These are phyloP conservation scores for Mycosphaerella sp. DNA, from an alignment of 2,329 filamentous ascomycete genomes.

Conservation along the genomic window DNA sequence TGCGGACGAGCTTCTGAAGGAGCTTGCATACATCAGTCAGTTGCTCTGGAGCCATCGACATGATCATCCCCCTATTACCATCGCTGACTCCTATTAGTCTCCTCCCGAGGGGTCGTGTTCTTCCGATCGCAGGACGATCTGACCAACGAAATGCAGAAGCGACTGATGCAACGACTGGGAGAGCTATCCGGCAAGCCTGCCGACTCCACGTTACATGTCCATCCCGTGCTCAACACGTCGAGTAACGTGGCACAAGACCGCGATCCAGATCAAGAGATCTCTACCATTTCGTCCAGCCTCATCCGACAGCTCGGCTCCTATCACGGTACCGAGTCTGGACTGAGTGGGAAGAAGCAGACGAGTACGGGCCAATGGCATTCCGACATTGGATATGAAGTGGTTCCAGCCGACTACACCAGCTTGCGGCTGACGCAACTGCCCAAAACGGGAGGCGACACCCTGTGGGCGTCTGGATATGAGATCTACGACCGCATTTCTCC, in stretches of 20 bases:
- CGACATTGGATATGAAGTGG: slow-evolving; percentile 60
- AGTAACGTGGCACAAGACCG: neutral
- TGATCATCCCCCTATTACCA: neutral
- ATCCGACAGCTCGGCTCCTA: slow-evolving; percentile 33
- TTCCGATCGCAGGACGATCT: slow-evolving; percentile 57
- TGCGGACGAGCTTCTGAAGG: slow-evolving; percentile 12
- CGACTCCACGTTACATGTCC: slow-evolving; percentile 54
- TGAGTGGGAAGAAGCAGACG: slow-evolving; percentile 21
- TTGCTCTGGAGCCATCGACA: neutral
- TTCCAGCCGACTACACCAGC: slow-evolving; percentile 57
- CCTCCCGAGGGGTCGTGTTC: slow-evolving; percentile 63
- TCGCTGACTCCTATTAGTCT: slow-evolving; percentile 44
- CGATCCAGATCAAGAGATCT: slow-evolving; percentile 34
- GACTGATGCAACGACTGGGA: slow-evolving; percentile 55
- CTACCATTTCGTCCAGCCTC: slow-evolving; percentile 35
- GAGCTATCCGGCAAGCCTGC: slow-evolving; percentile 53
- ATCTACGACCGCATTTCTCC: slow-evolving; percentile 57
- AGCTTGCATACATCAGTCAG: slow-evolving; percentile 15
- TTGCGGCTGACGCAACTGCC: slow-evolving; percentile 54
- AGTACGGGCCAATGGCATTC: slow-evolving; percentile 41
- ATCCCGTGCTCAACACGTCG: slow-evolving; percentile 54
- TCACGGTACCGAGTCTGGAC: slow-evolving; percentile 20
- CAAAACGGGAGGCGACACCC: slow-evolving; percentile 50
- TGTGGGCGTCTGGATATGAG: slow-evolving; percentile 63
- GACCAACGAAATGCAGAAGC: slow-evolving; percentile 58